These are phyloP conservation scores for Parmales sp. DNA, from an alignment of 108 stramenopile species.

Conservation along the genomic window DNA sequence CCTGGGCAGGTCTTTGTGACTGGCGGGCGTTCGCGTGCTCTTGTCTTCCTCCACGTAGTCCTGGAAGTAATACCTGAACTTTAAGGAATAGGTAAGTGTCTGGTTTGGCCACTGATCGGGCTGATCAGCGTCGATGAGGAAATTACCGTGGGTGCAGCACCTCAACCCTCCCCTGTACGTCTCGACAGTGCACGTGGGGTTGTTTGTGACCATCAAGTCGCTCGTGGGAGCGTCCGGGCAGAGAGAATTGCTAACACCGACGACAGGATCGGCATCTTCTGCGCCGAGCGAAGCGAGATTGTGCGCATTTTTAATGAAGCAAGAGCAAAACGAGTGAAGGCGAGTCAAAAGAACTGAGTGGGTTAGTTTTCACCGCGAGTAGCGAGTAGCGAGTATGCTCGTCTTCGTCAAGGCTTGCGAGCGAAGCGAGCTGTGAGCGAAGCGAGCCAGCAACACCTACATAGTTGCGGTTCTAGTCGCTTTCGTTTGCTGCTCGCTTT, in stretches of 20 bases:
- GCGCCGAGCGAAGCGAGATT: no score
- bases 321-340: no score
- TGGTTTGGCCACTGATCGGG: constrained; percentile 32
- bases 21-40: constrained; percentile 3
- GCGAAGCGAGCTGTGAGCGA: no score
- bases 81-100: constrained; percentile 26
- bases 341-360: no score
- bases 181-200: constrained; percentile 28
- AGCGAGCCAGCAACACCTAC: no score
- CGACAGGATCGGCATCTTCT: no score
- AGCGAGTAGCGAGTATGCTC: no score
- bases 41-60: constrained; percentile 9
- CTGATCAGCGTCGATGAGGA: constrained; percentile 28
- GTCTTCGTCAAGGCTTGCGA: no score
- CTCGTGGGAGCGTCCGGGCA: constrained; percentile 22
- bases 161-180: constrained; percentile 30
- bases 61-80: constrained; percentile 37
- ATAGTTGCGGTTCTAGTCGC: no score
- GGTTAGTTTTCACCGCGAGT: no score
- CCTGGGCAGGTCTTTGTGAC: constrained; percentile 24
- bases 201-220: constrained; percentile 22
- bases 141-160: constrained; percentile 26
- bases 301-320: no score
- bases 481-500: no score
- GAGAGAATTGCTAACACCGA: constrained; percentile 17